Percentiles rank a stretch among this genome's conserved stretches.
Conservation (phyloP, 495 filamentous ascomycete genomes). For the Penicillium lividum region DNA sequence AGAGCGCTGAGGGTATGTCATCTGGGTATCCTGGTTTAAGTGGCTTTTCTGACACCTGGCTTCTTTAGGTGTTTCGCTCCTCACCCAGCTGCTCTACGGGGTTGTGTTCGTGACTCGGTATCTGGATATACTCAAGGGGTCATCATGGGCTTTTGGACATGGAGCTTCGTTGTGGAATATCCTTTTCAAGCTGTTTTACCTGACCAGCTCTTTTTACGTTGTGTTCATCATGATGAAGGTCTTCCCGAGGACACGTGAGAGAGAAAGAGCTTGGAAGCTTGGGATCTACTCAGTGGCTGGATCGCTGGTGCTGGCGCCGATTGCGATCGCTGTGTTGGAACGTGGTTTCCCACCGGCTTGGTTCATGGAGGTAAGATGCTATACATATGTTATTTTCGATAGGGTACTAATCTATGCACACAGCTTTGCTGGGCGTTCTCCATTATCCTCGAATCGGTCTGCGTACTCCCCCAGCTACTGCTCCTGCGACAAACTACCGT, state of each 20-base stretch:
- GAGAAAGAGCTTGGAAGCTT: constrained; percentile 88
- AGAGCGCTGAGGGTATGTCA: constrained; percentile 77
- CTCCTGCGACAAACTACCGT: constrained; percentile 91
- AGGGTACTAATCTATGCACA: constrained; percentile 9
- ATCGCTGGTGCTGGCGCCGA: constrained; percentile 60
- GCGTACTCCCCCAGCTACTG: constrained; percentile 86
- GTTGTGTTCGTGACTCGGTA: constrained; percentile 86
- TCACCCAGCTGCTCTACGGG: constrained; percentile 88
- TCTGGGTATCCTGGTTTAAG: neutral
- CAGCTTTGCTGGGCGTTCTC: constrained; percentile 84
- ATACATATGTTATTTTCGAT: neutral
- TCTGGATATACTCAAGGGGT: constrained; percentile 68
- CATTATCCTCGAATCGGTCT: constrained; percentile 85
- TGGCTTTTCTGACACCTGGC: constrained; percentile 15
- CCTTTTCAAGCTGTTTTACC: constrained; percentile 86
- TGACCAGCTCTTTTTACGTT: constrained; percentile 81
- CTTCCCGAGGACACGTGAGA: constrained; percentile 83
- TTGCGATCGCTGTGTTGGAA: constrained; percentile 65
- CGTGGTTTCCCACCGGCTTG: constrained; percentile 31
- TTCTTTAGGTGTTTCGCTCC: constrained; percentile 77
- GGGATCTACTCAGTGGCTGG: constrained; percentile 63
- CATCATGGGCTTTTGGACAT: constrained; percentile 28
- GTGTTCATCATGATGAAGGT: constrained; percentile 83
- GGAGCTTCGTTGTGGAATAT: constrained; percentile 40
- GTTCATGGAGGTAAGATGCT: constrained; percentile 56